Conservation (phyloP, 108 stramenopile genomes). For the Stephanodiscus triporus region DNA sequence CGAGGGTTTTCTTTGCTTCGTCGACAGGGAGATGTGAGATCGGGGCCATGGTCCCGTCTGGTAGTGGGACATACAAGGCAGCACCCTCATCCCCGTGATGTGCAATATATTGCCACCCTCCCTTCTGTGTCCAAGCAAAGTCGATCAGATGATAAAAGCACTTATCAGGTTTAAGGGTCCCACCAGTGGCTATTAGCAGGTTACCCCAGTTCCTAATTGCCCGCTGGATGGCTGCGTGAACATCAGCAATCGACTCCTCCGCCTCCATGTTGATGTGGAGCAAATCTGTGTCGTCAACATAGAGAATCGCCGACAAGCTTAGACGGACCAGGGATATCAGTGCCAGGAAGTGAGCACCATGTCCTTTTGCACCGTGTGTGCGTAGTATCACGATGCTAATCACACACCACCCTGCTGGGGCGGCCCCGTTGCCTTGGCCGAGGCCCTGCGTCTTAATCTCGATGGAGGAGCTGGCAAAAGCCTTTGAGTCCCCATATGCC, state of each 20-base stretch:
- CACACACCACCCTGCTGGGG: background rate
- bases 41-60: background rate
- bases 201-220: constrained; percentile 2
- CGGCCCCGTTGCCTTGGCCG: constrained; percentile 17
- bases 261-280: constrained; percentile 7
- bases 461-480: background rate
- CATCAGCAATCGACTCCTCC: background rate
- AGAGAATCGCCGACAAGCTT: constrained; percentile 2
- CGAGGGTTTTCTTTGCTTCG: constrained; percentile 9
- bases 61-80: constrained; percentile 5
- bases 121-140: constrained; percentile 9
- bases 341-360: background rate
- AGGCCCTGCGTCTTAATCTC: constrained; percentile 17
- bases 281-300: constrained; percentile 14
- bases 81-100: background rate
- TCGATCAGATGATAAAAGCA: constrained; percentile 21
- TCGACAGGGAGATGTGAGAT: background rate
- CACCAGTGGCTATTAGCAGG: constrained; percentile 14
- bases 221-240: background rate
- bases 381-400: constrained; percentile 18
- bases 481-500: constrained; percentile 5
- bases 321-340: background rate
- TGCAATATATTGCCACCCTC: constrained; percentile 7
- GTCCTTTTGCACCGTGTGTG: constrained; percentile 11
- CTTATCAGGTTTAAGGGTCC: constrained; percentile 22